Percentiles rank a stretch among this genome's conserved stretches.
phyloP scores from a whole-genome alignment of 257 asterid genomes.

The Petunia axillaris region DNA sequence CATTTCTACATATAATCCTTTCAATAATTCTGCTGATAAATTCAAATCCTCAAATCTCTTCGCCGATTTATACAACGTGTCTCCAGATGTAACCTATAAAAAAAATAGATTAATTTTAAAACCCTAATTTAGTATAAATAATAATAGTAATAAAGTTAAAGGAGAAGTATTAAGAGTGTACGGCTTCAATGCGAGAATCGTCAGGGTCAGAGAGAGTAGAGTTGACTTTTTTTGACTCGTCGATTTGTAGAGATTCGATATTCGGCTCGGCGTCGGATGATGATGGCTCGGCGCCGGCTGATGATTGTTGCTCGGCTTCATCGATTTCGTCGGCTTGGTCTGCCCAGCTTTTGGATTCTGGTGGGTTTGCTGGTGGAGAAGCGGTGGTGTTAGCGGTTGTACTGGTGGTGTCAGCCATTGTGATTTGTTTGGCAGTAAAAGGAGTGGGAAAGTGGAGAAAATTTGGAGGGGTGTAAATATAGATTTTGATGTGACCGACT shows the following conservation, averaged over 20 bases:
- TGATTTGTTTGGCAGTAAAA: no score
- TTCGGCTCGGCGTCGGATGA: constrained; percentile 14
- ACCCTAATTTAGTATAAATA: not conserved
- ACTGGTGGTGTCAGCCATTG: not conserved
- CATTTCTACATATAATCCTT: constrained; percentile 88
- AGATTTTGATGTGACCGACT: no score
- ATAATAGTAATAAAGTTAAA: not conserved
- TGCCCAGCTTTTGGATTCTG: constrained; percentile 58
- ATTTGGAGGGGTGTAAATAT: no score
- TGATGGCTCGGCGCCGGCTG: constrained; percentile 10
- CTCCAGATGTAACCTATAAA: constrained; percentile 74
- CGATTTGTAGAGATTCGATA: constrained; percentile 35
- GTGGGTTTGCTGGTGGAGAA: constrained; percentile 26
- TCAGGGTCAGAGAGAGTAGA: constrained; percentile 57
- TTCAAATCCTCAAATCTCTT: constrained; percentile 84
- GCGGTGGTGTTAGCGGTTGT: not conserved
- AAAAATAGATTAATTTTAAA: constrained; percentile 13
- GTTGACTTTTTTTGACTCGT: constrained; percentile 39
- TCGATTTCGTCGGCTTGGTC: constrained; percentile 53
- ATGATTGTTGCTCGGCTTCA: constrained; percentile 21
- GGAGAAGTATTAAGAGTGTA: constrained; percentile 19
- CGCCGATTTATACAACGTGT: constrained; percentile 72
- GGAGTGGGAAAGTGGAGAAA: no score
- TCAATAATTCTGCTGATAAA: constrained; percentile 65
- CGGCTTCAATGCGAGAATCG: constrained; percentile 57